Conservation (phyloP, 1,284 basidiomycete genomes). For the Microbotryum saponariae region DNA sequence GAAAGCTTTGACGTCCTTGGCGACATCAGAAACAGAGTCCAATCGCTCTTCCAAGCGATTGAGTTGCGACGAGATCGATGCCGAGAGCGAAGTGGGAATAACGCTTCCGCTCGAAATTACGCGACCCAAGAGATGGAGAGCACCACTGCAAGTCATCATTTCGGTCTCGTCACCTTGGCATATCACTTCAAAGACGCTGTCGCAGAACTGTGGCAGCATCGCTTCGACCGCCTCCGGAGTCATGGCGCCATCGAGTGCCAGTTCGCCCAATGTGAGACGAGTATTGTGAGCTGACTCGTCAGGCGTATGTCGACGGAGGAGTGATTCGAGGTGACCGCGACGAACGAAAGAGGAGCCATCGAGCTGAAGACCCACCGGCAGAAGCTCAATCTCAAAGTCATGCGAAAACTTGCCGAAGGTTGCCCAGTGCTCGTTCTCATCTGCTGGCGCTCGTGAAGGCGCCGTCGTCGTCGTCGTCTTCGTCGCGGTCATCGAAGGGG, state of each 20-base stretch:
- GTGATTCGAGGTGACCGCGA: constrained; percentile 48
- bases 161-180: not conserved
- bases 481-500: too few relatives aligned
- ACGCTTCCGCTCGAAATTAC: constrained; percentile 43
- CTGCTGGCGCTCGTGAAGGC: not conserved
- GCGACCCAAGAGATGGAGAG: constrained; percentile 44
- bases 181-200: constrained; percentile 42
- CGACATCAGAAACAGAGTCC: constrained; percentile 32
- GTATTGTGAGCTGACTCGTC: too few relatives aligned
- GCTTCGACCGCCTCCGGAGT: constrained; percentile 42
- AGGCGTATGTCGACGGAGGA: constrained; percentile 42
- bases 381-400: constrained; percentile 50
- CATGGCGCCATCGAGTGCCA: constrained; percentile 45
- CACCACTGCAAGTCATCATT: not conserved
- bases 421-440: constrained; percentile 21
- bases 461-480: too few relatives aligned
- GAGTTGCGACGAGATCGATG: constrained; percentile 43
- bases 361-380: constrained; percentile 52
- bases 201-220: constrained; percentile 46
- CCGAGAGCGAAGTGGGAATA: too few relatives aligned
- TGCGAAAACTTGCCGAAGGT: constrained; percentile 39
- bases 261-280: not conserved
- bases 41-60: constrained; percentile 46
- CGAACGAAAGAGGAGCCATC: constrained; percentile 49
- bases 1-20: constrained; percentile 26